These are phyloP conservation scores for Chenopodium suecicum DNA, from an alignment of 148 eudicot genomes.

Conservation along the genomic window DNA sequence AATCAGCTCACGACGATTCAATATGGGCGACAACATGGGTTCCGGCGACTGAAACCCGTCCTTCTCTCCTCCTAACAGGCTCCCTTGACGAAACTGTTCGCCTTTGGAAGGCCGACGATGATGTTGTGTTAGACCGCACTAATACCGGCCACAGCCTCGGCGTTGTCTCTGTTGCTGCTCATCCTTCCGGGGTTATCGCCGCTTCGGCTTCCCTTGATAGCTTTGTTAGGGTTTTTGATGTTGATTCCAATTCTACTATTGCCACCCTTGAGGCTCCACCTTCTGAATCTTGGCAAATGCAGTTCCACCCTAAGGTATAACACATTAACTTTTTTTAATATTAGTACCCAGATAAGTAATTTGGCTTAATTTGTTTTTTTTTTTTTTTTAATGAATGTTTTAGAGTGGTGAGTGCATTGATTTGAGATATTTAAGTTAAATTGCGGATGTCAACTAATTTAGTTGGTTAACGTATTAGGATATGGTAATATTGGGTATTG, in stretches of 20 bases:
- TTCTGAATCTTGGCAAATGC: slow-evolving; percentile 90
- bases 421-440: too few relatives aligned
- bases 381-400: too few relatives aligned
- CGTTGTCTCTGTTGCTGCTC: slow-evolving; percentile 90
- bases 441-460: too few relatives aligned
- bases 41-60: slow-evolving; percentile 51
- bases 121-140: slow-evolving; percentile 50
- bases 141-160: slow-evolving; percentile 85
- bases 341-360: neutral
- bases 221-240: slow-evolving; percentile 83
- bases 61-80: slow-evolving; percentile 74
- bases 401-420: too few relatives aligned
- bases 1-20: slow-evolving; percentile 76
- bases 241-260: slow-evolving; percentile 63
- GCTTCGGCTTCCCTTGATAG: slow-evolving; percentile 94
- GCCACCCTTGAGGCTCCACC: slow-evolving; percentile 88
- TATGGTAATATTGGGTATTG: too few relatives aligned
- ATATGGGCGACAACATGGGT: slow-evolving; percentile 88
- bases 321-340: neutral
- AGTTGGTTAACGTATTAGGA: too few relatives aligned
- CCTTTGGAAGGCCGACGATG: slow-evolving; percentile 64
- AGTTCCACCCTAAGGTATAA: slow-evolving; percentile 70
- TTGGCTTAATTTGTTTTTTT: neutral
- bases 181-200: slow-evolving; percentile 81
- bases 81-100: slow-evolving; percentile 84